phyloP scores from a whole-genome alignment of 352 stramenopile genomes.

The Phytopythium oedochilum region DNA sequence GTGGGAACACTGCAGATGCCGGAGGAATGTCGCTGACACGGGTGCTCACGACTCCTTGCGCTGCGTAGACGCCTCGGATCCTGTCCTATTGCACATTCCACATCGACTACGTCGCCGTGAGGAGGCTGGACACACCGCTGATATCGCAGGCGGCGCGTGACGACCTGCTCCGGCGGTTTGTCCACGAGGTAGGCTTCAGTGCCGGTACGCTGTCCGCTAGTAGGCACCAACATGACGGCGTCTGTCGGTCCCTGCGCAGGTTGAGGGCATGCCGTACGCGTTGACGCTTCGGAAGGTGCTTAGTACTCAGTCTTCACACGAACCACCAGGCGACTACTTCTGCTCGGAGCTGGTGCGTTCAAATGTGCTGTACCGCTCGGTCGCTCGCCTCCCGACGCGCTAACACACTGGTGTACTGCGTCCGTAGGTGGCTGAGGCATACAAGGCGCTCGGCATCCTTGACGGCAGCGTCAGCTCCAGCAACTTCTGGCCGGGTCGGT shows the following conservation, averaged over 20 bases:
- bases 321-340: conserved; percentile 34
- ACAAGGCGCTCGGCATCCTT: conserved; percentile 50
- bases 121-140: conserved; percentile 48
- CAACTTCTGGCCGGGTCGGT: conserved; percentile 53
- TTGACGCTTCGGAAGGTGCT: conserved; percentile 50
- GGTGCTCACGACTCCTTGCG: no score
- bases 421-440: conserved; percentile 42
- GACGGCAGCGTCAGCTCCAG: conserved; percentile 23
- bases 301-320: conserved; percentile 11
- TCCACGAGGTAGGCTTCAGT: conserved; percentile 15
- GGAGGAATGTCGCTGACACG: no score
- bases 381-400: background rate
- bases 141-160: conserved; percentile 32
- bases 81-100: conserved; percentile 33
- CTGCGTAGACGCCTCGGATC: conserved; percentile 12
- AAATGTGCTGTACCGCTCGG: background rate
- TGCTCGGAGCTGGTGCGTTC: conserved; percentile 58
- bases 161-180: conserved; percentile 45
- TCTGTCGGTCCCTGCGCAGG: conserved; percentile 12
- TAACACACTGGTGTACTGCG: background rate
- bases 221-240: background rate
- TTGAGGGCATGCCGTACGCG: conserved; percentile 43
- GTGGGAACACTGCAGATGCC: conserved; percentile 25
- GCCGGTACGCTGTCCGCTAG: background rate
- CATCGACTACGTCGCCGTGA: conserved; percentile 37